phyloP scores from a whole-genome alignment of 208 protist species.

The Leishmania martiniquensis region DNA sequence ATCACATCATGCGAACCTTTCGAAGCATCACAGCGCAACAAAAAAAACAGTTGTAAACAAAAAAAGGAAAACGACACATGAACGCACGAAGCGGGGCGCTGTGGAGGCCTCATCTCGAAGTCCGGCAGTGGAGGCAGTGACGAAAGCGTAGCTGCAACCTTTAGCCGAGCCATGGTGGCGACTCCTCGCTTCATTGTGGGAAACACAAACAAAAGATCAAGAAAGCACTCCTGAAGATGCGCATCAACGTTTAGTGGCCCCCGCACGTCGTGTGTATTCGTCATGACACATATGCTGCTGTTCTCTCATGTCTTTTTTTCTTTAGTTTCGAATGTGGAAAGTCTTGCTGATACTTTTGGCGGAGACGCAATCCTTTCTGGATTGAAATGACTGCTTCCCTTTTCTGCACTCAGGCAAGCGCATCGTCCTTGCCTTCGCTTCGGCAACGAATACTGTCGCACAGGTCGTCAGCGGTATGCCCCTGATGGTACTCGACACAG shows the following conservation, averaged over 20 bases:
- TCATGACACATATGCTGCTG: background rate
- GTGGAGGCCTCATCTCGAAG: background rate
- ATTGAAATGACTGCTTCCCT: background rate
- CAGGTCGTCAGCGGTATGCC: background rate
- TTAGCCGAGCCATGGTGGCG: background rate
- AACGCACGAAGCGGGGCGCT: background rate
- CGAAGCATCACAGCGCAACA: too few species aligned
- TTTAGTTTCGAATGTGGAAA: too few species aligned
- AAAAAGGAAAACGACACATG: background rate
- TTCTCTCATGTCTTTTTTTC: conserved; percentile 3
- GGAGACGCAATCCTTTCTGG: background rate
- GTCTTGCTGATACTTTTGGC: background rate
- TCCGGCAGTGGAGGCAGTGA: background rate
- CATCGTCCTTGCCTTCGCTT: background rate
- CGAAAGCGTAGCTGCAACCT: background rate
- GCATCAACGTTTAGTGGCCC: background rate
- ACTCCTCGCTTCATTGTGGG: background rate
- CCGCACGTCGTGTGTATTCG: background rate
- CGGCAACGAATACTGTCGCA: background rate
- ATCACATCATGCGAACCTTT: too few species aligned
- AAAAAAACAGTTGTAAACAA: background rate
- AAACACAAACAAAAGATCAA: background rate
- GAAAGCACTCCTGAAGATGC: background rate
- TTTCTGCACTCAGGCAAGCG: background rate
- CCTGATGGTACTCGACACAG: background rate